Conservation (phyloP, 495 filamentous ascomycete species). For the Penicillium roqueforti region DNA sequence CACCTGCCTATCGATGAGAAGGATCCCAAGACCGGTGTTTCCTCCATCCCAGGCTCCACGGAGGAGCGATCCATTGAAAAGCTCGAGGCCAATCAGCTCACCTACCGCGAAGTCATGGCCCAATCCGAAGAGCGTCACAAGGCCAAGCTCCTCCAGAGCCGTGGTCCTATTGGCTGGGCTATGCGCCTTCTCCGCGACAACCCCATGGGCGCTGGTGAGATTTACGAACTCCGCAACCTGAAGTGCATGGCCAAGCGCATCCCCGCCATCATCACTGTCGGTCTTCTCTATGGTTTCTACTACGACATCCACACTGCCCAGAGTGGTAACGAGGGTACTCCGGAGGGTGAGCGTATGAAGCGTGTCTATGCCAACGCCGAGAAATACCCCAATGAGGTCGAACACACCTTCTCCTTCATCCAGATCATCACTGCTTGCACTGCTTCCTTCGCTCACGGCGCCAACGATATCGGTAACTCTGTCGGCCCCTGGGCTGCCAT, state of each 20-base stretch:
- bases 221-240: conserved; percentile 67
- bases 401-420: conserved; percentile 71
- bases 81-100: conserved; percentile 40
- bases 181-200: conserved; percentile 67
- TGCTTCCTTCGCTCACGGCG: conserved; percentile 73
- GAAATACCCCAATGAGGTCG: conserved; percentile 71
- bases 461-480: conserved; percentile 76
- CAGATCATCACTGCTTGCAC: conserved; percentile 72
- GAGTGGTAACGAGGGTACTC: conserved; percentile 57
- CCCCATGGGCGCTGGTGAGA: conserved; percentile 60
- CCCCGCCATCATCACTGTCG: conserved; percentile 54
- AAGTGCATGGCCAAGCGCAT: conserved; percentile 52
- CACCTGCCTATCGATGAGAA: conserved; percentile 27
- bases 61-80: conserved; percentile 44
- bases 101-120: conserved; percentile 54
- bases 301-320: conserved; percentile 72
- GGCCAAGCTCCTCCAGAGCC: conserved; percentile 50
- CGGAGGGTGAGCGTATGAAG: conserved; percentile 62
- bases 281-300: conserved; percentile 60
- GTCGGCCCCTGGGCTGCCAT: conserved; percentile 70
- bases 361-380: conserved; percentile 53
- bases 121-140: conserved; percentile 47
- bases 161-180: conserved; percentile 65
- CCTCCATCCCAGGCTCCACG: conserved; percentile 17
- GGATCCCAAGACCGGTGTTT: conserved; percentile 23